phyloP scores from a whole-genome alignment of 768 basidiomycete species.

The Saitozyma sp. region DNA sequence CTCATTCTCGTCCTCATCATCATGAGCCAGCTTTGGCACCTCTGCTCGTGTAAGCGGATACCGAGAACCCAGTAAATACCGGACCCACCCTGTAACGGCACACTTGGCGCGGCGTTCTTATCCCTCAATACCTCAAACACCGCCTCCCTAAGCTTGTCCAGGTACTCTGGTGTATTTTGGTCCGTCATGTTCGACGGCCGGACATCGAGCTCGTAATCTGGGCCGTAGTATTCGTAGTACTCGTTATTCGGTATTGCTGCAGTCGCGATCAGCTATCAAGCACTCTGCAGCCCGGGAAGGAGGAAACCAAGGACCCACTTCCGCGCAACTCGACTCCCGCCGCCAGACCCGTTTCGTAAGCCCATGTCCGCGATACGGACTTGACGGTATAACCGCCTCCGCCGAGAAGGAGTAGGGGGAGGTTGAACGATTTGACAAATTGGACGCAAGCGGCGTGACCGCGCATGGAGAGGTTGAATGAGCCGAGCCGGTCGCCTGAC shows the following conservation, averaged over 20 bases:
- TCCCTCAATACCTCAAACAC: conserved; percentile 88
- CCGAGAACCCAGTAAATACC: background rate
- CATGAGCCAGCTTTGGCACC: conserved; percentile 72
- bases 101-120: conserved; percentile 82
- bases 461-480: conserved; percentile 93
- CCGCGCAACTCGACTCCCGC: conserved; percentile 89
- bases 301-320: conserved; percentile 57
- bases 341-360: conserved; percentile 96
- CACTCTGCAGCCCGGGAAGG: background rate
- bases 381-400: conserved; percentile 99
- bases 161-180: conserved; percentile 85
- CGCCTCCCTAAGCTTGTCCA: conserved; percentile 87
- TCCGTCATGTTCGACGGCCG: conserved; percentile 93
- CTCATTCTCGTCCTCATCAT: conserved; percentile 80
- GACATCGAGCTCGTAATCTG: conserved; percentile 93
- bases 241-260: conserved; percentile 96
- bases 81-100: conserved; percentile 78
- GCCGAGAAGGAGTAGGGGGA: conserved; percentile 88
- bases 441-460: conserved; percentile 97
- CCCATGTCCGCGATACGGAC: conserved; percentile 95
- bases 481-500: conserved; percentile 92
- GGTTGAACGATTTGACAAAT: conserved; percentile 94
- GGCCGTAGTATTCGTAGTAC: conserved; percentile 99
- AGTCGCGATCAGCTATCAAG: background rate
- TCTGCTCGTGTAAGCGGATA: conserved; percentile 57